A percentile compares a stretch with the other conserved stretches of the same genome.
These are phyloP conservation scores for Capsicum chinense DNA, from an alignment of 257 asterid species.

Conservation along the genomic window DNA sequence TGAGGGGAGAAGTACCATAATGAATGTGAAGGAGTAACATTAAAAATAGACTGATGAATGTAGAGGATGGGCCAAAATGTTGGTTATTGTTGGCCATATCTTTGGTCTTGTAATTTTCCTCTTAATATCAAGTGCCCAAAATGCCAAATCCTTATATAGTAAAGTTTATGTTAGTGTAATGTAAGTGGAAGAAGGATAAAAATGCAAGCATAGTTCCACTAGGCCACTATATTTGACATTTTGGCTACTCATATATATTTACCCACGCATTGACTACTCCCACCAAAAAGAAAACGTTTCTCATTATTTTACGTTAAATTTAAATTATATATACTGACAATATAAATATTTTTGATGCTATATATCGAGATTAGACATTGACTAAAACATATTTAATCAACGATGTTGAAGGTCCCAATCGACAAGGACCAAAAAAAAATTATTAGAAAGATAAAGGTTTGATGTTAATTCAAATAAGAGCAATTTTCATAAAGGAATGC, in stretches of 20 bases:
- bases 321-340: no score
- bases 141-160: slow-evolving; percentile 17
- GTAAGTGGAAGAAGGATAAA: not conserved
- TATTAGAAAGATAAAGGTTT: no score
- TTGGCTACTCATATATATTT: slow-evolving; percentile 27
- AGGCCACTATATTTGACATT: slow-evolving; percentile 38
- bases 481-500: no score
- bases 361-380: not conserved
- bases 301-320: not conserved
- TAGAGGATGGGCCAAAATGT: slow-evolving; percentile 28
- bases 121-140: not conserved
- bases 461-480: no score
- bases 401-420: not conserved
- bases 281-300: slow-evolving; percentile 30
- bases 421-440: not conserved
- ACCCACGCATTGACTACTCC: slow-evolving; percentile 38
- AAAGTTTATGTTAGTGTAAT: not conserved
- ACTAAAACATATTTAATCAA: not conserved
- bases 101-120: not conserved
- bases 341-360: no score
- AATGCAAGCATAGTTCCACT: slow-evolving; percentile 40
- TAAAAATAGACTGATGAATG: slow-evolving; percentile 46
- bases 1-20: slow-evolving; percentile 42
- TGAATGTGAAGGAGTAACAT: slow-evolving; percentile 51
- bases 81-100: slow-evolving; percentile 36